A percentile compares a stretch with the other conserved stretches of the same genome.
Conservation (phyloP, 345 rosid species). For the Murraya koenigii region DNA sequence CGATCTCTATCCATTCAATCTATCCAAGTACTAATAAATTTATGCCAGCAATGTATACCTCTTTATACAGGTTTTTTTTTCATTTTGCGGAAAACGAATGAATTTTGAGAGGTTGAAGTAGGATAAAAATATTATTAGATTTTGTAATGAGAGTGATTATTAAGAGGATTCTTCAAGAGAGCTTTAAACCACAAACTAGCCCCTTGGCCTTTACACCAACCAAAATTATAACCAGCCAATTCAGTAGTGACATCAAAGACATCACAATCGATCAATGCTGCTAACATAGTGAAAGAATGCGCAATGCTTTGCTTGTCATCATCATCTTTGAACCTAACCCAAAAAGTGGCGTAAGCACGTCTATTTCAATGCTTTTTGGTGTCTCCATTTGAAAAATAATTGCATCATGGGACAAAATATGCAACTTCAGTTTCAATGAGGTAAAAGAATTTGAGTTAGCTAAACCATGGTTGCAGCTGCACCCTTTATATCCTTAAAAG, state of each 20-base stretch:
- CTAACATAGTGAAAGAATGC: slow-evolving; percentile 25
- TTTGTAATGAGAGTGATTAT: background rate
- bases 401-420: slow-evolving; percentile 1
- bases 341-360: slow-evolving; percentile 17
- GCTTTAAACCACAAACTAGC: slow-evolving; percentile 16
- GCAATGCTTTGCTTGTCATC: slow-evolving; percentile 23
- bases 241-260: slow-evolving; percentile 18
- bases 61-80: background rate
- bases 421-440: background rate
- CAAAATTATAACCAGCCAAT: slow-evolving; percentile 16
- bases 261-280: slow-evolving; percentile 11
- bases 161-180: slow-evolving; percentile 19
- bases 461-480: slow-evolving; percentile 2
- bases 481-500: background rate
- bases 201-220: slow-evolving; percentile 11
- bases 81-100: slow-evolving; percentile 8
- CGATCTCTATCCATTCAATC: slow-evolving; percentile 30
- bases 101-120: slow-evolving; percentile 8
- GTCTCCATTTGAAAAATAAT: slow-evolving; percentile 24
- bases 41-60: too few relatives aligned
- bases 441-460: background rate
- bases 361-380: slow-evolving; percentile 24
- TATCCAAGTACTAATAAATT: background rate
- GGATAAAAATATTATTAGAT: background rate
- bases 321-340: slow-evolving; percentile 27